These are phyloP conservation scores for Penicillium argentinense DNA, from an alignment of 495 filamentous ascomycete genomes.

Conservation along the genomic window DNA sequence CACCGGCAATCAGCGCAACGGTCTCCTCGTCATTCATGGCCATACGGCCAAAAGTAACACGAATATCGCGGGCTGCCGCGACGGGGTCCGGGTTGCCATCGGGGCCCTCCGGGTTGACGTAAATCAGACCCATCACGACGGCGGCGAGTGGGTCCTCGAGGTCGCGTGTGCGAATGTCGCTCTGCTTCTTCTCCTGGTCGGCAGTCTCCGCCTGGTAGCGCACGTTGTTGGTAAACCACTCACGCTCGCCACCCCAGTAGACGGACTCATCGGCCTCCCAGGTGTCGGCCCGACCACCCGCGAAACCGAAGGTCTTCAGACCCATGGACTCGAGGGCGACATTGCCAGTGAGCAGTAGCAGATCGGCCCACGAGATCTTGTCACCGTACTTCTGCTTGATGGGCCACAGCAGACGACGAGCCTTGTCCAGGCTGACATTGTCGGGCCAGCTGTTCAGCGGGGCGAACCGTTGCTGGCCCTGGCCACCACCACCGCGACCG, in stretches of 20 bases:
- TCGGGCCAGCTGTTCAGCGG: constrained; percentile 80
- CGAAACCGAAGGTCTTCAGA: constrained; percentile 69
- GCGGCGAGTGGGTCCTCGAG: constrained; percentile 64
- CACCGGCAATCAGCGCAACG: constrained; percentile 71
- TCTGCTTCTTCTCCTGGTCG: constrained; percentile 48
- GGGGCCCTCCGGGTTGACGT: constrained; percentile 76
- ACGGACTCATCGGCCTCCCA: constrained; percentile 72
- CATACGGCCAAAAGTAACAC: constrained; percentile 70
- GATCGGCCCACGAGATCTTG: constrained; percentile 77
- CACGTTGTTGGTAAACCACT: constrained; percentile 64
- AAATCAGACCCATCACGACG: constrained; percentile 72
- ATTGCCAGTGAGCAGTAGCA: constrained; percentile 68
- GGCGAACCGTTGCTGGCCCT: constrained; percentile 72
- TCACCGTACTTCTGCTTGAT: constrained; percentile 80
- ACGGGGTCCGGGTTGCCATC: constrained; percentile 65
- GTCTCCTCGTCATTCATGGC: constrained; percentile 79
- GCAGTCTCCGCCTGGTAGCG: constrained; percentile 57
- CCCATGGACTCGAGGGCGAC: constrained; percentile 76
- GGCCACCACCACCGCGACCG: constrained; percentile 68
- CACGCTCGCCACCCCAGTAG: constrained; percentile 73
- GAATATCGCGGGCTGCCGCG: constrained; percentile 67
- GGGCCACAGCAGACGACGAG: constrained; percentile 72
- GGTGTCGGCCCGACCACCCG: constrained; percentile 65
- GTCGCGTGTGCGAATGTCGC: constrained; percentile 57
- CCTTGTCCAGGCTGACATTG: constrained; percentile 75